phyloP scores from a whole-genome alignment of 1,284 basidiomycete species.

The Porodaedalea pini region DNA sequence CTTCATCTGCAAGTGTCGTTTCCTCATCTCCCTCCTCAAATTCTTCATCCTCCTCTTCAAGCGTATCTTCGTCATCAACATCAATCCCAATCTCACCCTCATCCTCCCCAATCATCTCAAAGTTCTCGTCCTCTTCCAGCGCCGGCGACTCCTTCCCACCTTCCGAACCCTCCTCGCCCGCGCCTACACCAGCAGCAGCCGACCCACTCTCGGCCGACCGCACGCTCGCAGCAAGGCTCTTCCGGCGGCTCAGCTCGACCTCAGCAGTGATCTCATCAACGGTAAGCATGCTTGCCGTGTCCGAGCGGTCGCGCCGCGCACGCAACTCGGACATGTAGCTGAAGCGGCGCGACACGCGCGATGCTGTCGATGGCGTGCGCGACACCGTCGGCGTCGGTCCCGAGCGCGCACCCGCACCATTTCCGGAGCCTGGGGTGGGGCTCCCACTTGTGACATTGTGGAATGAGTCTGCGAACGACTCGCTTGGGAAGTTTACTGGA shows the following conservation, averaged over 20 bases:
- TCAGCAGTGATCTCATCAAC: conserved; percentile 98
- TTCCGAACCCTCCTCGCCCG: conserved; percentile 10
- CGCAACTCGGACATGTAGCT: conserved; percentile 77
- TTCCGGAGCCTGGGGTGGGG: conserved; percentile 19
- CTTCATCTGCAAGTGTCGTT: conserved; percentile 42
- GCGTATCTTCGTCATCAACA: conserved; percentile 36
- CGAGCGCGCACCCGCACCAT: conserved; percentile 20
- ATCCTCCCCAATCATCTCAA: conserved; percentile 39
- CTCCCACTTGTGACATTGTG: conserved; percentile 44
- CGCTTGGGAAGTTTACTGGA: conserved; percentile 74
- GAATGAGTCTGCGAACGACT: conserved; percentile 76
- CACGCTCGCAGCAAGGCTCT: conserved; percentile 48
- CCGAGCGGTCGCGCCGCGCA: conserved; percentile 78
- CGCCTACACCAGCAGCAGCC: conserved; percentile 34
- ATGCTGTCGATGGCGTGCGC: conserved; percentile 49
- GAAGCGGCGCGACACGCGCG: conserved; percentile 48
- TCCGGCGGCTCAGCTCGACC: conserved; percentile 75
- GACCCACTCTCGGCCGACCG: conserved; percentile 42
- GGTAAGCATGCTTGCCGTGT: conserved; percentile 89
- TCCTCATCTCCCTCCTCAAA: conserved; percentile 41
- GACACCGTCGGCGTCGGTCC: conserved; percentile 31
- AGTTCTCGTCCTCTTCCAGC: conserved; percentile 53
- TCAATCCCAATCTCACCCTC: conserved; percentile 38
- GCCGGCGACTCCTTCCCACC: conserved; percentile 12
- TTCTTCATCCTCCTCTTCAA: conserved; percentile 31